Conservation (phyloP, 2,329 filamentous ascomycete genomes). For the Aspergillus sergii region DNA sequence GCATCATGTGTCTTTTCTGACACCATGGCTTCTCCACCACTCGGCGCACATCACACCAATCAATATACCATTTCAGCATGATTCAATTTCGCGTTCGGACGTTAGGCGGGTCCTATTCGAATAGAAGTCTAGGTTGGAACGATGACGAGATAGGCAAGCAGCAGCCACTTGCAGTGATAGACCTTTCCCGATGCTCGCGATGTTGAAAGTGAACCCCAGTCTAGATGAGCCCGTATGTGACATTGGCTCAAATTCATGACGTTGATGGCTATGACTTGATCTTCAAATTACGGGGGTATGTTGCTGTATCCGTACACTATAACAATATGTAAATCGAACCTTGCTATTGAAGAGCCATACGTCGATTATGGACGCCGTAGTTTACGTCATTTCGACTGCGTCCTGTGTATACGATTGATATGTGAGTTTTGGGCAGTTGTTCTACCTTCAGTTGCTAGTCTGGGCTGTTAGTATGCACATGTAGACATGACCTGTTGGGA, state of each 20-base stretch:
- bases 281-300: not conserved
- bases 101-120: not conserved
- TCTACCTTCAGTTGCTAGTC: no score
- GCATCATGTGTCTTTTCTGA: conserved; percentile 33
- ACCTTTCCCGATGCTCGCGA: not conserved
- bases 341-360: not conserved
- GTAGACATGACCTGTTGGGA: no score
- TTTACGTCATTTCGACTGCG: not conserved
- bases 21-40: conserved; percentile 35
- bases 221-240: not conserved
- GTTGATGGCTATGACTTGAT: not conserved
- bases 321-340: not conserved
- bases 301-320: not conserved
- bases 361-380: not conserved
- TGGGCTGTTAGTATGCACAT: not conserved
- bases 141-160: not conserved
- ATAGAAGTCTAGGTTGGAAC: not conserved
- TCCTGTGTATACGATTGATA: not conserved
- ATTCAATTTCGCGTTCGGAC: not conserved
- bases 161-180: not conserved
- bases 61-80: conserved; percentile 37
- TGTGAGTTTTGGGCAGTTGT: not conserved
- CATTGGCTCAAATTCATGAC: not conserved
- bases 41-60: conserved; percentile 40
- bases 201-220: not conserved